phyloP scores from a whole-genome alignment of 2,329 filamentous ascomycete genomes.

The Coniella vitis region DNA sequence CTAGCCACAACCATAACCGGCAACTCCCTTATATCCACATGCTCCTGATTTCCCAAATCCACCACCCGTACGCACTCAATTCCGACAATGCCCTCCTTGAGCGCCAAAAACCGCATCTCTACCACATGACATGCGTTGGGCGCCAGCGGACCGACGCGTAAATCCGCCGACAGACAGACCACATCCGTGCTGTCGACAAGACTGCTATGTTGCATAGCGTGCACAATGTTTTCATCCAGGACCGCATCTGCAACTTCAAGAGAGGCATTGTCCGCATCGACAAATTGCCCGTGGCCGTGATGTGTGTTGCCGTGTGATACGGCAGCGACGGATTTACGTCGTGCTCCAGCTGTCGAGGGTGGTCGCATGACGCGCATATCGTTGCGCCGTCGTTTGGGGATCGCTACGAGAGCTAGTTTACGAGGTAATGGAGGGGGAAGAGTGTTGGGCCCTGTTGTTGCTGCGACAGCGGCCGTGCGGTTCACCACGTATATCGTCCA shows the following conservation, averaged over 20 bases:
- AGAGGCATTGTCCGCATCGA: conserved; percentile 11
- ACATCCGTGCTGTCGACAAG: conserved; percentile 59
- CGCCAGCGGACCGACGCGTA: conserved; percentile 64
- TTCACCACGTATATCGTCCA: conserved; percentile 76
- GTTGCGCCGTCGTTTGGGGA: conserved; percentile 57
- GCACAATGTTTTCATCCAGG: conserved; percentile 63
- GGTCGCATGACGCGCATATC: conserved; percentile 47
- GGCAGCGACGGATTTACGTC: conserved; percentile 22
- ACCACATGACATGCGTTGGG: conserved; percentile 68
- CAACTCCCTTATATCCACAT: conserved; percentile 69
- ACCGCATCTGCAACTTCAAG: conserved; percentile 54
- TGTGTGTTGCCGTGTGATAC: conserved; percentile 1
- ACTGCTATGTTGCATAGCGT: conserved; percentile 63
- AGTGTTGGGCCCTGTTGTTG: conserved; percentile 7
- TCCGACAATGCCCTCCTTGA: conserved; percentile 59
- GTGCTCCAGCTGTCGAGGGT: conserved; percentile 43
- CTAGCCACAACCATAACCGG: conserved; percentile 57
- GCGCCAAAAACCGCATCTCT: conserved; percentile 64
- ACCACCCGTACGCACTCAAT: conserved; percentile 67
- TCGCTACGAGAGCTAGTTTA: conserved; percentile 62
- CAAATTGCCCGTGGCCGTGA: conserved; percentile 9
- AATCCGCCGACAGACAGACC: conserved; percentile 69
- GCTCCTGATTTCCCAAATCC: conserved; percentile 67
- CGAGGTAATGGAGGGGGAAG: conserved; percentile 36
- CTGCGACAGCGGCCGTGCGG: conserved; percentile 42